Conservation (phyloP, 2,329 filamentous ascomycete genomes). For the Metarhizium anisopliae region DNA sequence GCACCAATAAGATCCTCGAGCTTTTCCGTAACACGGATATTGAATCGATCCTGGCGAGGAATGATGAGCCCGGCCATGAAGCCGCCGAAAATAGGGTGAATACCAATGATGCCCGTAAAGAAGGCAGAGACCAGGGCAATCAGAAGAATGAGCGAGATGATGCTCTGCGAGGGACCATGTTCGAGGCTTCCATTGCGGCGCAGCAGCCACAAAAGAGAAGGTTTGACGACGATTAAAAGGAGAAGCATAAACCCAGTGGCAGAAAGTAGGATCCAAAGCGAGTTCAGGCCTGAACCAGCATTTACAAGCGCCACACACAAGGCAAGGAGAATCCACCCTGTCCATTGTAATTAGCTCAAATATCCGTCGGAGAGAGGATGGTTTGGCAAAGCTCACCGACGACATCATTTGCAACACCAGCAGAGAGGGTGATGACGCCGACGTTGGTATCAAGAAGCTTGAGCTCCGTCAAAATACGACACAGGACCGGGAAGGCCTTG, state of each 20-base stretch:
- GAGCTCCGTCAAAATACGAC: slow-evolving; percentile 84
- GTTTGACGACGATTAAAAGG: slow-evolving; percentile 63
- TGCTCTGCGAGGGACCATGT: slow-evolving; percentile 78
- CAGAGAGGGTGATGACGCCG: slow-evolving; percentile 80
- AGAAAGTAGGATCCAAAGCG: slow-evolving; percentile 74
- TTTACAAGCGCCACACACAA: slow-evolving; percentile 92
- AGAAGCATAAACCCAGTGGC: slow-evolving; percentile 69
- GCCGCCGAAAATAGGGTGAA: slow-evolving; percentile 90
- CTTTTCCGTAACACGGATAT: slow-evolving; percentile 87
- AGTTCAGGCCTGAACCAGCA: slow-evolving; percentile 70
- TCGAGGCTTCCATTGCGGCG: slow-evolving; percentile 68
- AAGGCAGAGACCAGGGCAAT: slow-evolving; percentile 72
- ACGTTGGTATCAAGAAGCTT: slow-evolving; percentile 77
- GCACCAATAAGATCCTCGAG: slow-evolving; percentile 83
- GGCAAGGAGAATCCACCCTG: slow-evolving; percentile 75
- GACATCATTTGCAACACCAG: slow-evolving; percentile 85
- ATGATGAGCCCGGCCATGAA: slow-evolving; percentile 86
- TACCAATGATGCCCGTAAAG: slow-evolving; percentile 82
- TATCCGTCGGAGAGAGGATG: not conserved
- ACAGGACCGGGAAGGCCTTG: slow-evolving; percentile 74
- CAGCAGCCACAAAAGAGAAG: slow-evolving; percentile 66
- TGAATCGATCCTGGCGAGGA: slow-evolving; percentile 81
- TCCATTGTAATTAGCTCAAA: not conserved
- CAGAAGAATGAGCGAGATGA: slow-evolving; percentile 74
- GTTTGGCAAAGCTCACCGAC: slow-evolving; percentile 17